Evolutionary conservation across 2,329 filamentous ascomycete species (phyloP).

Genomic region (Trichophaea hybrida): DNA sequence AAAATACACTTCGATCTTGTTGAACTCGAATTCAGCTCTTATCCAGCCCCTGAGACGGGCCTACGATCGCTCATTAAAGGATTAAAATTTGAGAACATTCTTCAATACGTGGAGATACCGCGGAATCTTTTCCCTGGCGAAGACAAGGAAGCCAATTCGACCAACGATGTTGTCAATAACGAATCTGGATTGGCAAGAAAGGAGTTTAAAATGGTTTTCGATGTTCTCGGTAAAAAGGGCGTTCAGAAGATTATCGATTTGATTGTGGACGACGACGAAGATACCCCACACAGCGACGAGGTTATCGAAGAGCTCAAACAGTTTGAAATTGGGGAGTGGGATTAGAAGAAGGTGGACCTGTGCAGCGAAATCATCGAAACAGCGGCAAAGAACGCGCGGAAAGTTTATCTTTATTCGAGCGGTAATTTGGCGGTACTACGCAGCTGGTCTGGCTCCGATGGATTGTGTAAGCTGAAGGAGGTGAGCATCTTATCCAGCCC

Average conservation of each 20-base stretch:
- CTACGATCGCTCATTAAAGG: constrained; percentile 22
- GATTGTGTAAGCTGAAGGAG: constrained; percentile 1
- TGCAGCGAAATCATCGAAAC: constrained; percentile 12
- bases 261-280: constrained; percentile 13
- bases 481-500: too few relatives aligned
- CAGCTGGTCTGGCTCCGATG: constrained; percentile 16
- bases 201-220: constrained; percentile 7
- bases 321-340: constrained; percentile 15
- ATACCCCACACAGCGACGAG: constrained; percentile 12
- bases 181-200: neutral
- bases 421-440: constrained; percentile 20
- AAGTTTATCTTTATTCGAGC: constrained; percentile 18
- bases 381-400: constrained; percentile 6
- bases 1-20: constrained; percentile 4
- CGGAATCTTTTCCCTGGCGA: neutral
- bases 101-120: constrained; percentile 4
- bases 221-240: constrained; percentile 8
- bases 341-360: constrained; percentile 19
- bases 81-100: constrained; percentile 11
- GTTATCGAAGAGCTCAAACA: constrained; percentile 6
- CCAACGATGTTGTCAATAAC: neutral
- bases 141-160: neutral
- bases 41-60: neutral
- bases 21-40: neutral
- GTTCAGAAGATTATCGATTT: constrained; percentile 17